Evolutionary conservation across 1,139 yeast species (phyloP), one percentile per base, ranked within the genome.

Genomic region (Saccharomyces hybrid): DNA sequence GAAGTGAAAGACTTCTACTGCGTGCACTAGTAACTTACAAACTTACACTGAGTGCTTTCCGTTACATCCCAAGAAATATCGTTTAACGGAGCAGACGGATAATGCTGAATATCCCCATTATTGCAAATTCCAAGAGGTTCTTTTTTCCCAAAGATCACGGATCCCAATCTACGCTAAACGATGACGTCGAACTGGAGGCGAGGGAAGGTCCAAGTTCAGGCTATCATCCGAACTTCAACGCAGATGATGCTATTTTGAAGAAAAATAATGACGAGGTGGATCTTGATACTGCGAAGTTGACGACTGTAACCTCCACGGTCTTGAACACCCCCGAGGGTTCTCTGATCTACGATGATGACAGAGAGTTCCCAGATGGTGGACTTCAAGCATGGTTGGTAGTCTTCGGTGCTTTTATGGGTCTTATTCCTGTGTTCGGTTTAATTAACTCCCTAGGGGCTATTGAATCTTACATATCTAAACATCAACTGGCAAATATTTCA

Each of bases 371-470:
- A 13, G 71, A 67, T 49, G 69, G 70, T 20, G 71, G 71, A 1
- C 41, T 57, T 11, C 52, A 62, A 41, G 71, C 71, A 1, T 80
- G 85, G 77, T 56, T 75, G 5, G 86, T 81, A 0, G 81, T 85
- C 0, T 68, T 82, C 5, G 91, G 91, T 0, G 78, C 86, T 0
- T 83, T 83, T 58, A 65, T 83, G 58, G 93, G 91, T 0, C 66
- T 85, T 47, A 70, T 80, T 9, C 80, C 84, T 2, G 80, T 77
- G 26, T 83, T 85, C 66, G 95, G 95, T 2, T 68, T 84, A 26
- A 75, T 84, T 63, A 86, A 86, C 63, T 75, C 88, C 0, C 70
- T 82, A 34, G 93, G 93, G 57, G 89, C 88, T 0, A 76, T 85
- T 50, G 86, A 85, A 67, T 79, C 88, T 0, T 84, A 84, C 61